phyloP scores from a whole-genome alignment of 139 green algal species.

The Haematococcus sp. region DNA sequence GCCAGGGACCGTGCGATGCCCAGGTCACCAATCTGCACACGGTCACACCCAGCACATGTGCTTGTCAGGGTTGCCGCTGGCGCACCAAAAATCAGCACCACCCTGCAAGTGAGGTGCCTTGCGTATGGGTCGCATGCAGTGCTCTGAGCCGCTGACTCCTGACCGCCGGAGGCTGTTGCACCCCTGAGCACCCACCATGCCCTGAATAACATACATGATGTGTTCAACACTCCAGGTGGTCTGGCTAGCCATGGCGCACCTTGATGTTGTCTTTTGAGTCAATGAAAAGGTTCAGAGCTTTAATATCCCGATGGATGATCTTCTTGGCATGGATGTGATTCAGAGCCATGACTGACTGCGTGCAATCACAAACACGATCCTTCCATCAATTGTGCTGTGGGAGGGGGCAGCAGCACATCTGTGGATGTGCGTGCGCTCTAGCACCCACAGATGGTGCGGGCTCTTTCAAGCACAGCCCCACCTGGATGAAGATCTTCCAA shows the following conservation, averaged over 20 bases:
- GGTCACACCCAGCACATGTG: neutral
- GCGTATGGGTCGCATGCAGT: too few relatives aligned
- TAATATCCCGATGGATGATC: conserved; percentile 78
- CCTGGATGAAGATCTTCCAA: conserved; percentile 66
- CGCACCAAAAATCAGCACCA: neutral
- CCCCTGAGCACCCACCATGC: too few relatives aligned
- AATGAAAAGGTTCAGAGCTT: conserved; percentile 69
- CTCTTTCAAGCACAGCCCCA: too few relatives aligned
- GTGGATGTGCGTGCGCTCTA: neutral
- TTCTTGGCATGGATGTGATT: conserved; percentile 54
- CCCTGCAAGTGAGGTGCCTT: too few relatives aligned
- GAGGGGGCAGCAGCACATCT: neutral
- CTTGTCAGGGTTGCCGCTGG: neutral
- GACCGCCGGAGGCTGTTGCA: too few relatives aligned
- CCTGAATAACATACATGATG: too few relatives aligned
- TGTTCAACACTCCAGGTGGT: too few relatives aligned
- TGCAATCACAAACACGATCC: neutral
- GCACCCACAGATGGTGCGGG: neutral
- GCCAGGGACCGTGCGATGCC: conserved; percentile 64
- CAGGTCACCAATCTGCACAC: conserved; percentile 63
- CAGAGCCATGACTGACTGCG: conserved; percentile 48
- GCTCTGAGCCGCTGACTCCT: too few relatives aligned
- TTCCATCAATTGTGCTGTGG: too few relatives aligned
- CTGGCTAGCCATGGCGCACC: too few relatives aligned
- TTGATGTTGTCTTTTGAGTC: conserved; percentile 55